Evolutionary conservation across 495 filamentous ascomycete species (phyloP).

Genomic region (Penicillium canariense): DNA sequence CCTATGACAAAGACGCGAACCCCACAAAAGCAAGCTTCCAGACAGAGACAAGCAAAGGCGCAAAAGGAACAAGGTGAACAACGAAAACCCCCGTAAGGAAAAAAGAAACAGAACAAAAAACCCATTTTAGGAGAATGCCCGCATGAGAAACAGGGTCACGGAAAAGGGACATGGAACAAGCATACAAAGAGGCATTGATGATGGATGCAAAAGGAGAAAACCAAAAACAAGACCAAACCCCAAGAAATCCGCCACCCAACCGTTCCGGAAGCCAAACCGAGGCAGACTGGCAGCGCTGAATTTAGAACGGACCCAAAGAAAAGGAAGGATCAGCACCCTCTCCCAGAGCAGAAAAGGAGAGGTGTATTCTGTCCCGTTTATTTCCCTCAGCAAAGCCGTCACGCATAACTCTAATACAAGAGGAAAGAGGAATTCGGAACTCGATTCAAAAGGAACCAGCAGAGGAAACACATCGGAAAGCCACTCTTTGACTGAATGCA

Average conservation of each 20-base stretch:
- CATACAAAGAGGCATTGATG: neutral
- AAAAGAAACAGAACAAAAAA: slow-evolving; percentile 5
- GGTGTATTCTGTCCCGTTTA: neutral
- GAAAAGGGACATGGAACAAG: slow-evolving; percentile 2
- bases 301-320: neutral
- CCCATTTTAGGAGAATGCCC: slow-evolving; percentile 18
- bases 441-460: slow-evolving; percentile 15
- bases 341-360: slow-evolving; percentile 4
- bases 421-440: slow-evolving; percentile 9
- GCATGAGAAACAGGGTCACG: neutral
- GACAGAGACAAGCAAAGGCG: slow-evolving; percentile 8
- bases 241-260: slow-evolving; percentile 8
- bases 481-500: slow-evolving; percentile 37
- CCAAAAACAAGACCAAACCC: neutral
- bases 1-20: slow-evolving; percentile 5
- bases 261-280: slow-evolving; percentile 1
- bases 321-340: neutral
- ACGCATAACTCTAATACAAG: slow-evolving; percentile 37
- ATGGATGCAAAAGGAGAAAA: slow-evolving; percentile 7
- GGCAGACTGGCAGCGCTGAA: slow-evolving; percentile 4
- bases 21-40: slow-evolving; percentile 12
- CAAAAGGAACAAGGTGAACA: slow-evolving; percentile 9
- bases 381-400: slow-evolving; percentile 7
- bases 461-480: slow-evolving; percentile 36
- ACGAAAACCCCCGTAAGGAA: slow-evolving; percentile 10